phyloP scores from a whole-genome alignment of 2,329 filamentous ascomycete species.

The Pyricularia pennisetigena region DNA sequence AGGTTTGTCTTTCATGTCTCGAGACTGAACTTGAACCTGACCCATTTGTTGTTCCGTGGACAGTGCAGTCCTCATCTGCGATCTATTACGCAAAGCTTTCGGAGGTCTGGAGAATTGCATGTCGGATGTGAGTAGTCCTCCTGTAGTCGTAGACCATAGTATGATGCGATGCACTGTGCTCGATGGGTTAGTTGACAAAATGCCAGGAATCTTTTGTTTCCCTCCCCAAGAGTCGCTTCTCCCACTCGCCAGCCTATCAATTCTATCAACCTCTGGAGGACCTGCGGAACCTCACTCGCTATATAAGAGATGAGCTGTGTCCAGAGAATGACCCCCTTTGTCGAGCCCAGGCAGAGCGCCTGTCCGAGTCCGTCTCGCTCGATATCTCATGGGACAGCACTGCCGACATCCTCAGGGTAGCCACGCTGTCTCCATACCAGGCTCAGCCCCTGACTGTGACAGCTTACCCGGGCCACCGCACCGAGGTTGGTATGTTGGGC shows the following conservation, averaged over 20 bases:
- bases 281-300: conserved; percentile 42
- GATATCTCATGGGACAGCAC: conserved; percentile 70
- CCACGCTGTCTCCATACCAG: conserved; percentile 50
- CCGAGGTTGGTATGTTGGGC: conserved; percentile 75
- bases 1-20: neutral
- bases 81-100: conserved; percentile 47
- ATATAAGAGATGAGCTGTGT: conserved; percentile 44
- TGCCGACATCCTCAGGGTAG: conserved; percentile 54
- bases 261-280: conserved; percentile 58
- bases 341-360: conserved; percentile 28
- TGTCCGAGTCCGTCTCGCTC: conserved; percentile 48
- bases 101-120: conserved; percentile 43
- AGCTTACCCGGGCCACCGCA: conserved; percentile 37
- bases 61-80: conserved; percentile 36
- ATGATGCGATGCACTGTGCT: neutral
- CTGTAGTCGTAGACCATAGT: neutral
- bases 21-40: neutral
- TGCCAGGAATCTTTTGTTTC: conserved; percentile 50
- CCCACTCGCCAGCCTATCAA: conserved; percentile 54
- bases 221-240: conserved; percentile 44
- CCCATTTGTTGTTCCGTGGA: neutral
- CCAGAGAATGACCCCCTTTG: conserved; percentile 35
- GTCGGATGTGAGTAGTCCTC: conserved; percentile 26
- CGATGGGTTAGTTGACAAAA: neutral
- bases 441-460: conserved; percentile 29